Base-by-base conservation (phyloP, 352 stramenopile species). In the Globisporangium solare region DNA sequence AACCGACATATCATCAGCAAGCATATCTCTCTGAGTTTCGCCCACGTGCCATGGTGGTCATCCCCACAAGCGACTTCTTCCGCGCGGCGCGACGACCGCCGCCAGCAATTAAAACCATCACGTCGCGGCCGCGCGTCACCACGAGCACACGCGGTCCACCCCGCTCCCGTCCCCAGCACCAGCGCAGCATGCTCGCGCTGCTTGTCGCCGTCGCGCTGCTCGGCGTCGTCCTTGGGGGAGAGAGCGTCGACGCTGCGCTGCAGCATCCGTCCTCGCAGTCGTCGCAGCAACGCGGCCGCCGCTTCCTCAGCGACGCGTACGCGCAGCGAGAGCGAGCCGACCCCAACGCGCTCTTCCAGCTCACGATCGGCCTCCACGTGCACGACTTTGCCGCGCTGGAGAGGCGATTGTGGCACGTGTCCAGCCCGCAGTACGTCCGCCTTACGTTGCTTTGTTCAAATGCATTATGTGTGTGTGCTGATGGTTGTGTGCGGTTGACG, bases 361-460 rank as follows among this genome's bases (percentile, higher is more conserved):
- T 92, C 37, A 67, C 78, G 17, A 67, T 92, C 21, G 75, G 77
- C 12, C 60, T 92, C 35, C 70, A 61, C 12, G 66, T 70, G 11
- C 47, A 35, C 5, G 76, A 89, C 70, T 89, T 86, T 61, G 54
- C 58, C 15, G 54, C 56, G 6, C 48, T 92, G 12, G 82, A 89
- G 63, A 59, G 58, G 35, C 63, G 58, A 24, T 67, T 92, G 24
- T 89, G 73, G 60, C 46, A 60, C 7, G 66, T 88, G 0, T 86
- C 82, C 0, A 60, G 88, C 51, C 82, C 82, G 8, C 65, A 45
- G 76, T 89, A 74, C 37, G 76, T 77, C 42, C 24, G n/a, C 7
- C 18, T 12, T 56, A 0, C 27, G 3, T 13, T n/a, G 56, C 15
- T n/a, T n/a, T n/a, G 14, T 14, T 14, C 20, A 15, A 27, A 12